Conservation (phyloP, 2,329 filamentous ascomycete genomes). For the Pseudogymnoascus sp. region DNA sequence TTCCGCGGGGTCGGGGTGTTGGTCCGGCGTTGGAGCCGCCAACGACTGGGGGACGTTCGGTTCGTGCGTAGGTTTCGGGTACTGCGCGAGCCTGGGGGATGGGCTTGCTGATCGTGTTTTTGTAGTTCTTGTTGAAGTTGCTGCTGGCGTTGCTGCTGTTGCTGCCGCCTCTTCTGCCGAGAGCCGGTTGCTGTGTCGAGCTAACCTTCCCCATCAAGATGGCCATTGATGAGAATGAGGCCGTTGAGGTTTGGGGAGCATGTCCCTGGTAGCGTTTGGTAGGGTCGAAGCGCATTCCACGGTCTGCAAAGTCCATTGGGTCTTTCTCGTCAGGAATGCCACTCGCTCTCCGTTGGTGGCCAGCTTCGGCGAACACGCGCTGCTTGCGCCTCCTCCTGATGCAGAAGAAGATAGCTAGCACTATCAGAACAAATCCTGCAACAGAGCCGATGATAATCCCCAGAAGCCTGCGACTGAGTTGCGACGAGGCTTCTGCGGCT, state of each 20-base stretch:
- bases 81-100: constrained; percentile 40
- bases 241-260: constrained; percentile 45
- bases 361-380: constrained; percentile 44
- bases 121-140: constrained; percentile 57
- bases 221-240: constrained; percentile 57
- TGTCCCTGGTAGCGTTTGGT: constrained; percentile 42
- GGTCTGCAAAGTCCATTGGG: constrained; percentile 43
- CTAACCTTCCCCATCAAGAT: constrained; percentile 59
- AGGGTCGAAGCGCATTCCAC: constrained; percentile 33
- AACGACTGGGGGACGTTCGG: constrained; percentile 17
- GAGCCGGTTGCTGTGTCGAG: constrained; percentile 35
- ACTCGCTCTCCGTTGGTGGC: constrained; percentile 40
- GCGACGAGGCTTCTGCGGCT: constrained; percentile 27
- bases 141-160: constrained; percentile 51
- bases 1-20: constrained; percentile 22
- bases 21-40: constrained; percentile 34
- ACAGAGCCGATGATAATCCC: constrained; percentile 80
- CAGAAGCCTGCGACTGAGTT: constrained; percentile 51
- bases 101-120: constrained; percentile 54
- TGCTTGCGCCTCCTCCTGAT: constrained; percentile 56
- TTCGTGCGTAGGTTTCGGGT: background rate
- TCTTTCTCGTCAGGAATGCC: constrained; percentile 54
- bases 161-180: constrained; percentile 48
- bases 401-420: constrained; percentile 56
- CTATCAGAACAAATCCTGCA: constrained; percentile 55